Base-by-base conservation (phyloP, 306 rosid species). In the Citrullus mucosospermus region DNA sequence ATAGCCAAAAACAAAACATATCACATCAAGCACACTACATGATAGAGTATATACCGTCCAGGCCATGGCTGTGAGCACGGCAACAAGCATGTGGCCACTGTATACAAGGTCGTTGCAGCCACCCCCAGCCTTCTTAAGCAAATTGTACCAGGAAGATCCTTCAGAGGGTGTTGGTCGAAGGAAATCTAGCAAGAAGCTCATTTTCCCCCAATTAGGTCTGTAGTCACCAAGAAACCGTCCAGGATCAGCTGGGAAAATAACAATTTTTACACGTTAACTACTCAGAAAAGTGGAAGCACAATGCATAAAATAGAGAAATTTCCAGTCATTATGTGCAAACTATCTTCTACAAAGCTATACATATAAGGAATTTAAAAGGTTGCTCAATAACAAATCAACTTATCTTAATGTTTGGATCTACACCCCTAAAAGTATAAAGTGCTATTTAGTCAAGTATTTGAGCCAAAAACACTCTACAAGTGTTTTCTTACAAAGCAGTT, bases 61-160 rank as follows among this genome's bases (percentile, higher is more conserved):
- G 78, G 98, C 98, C 98, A 92, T 94, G 80, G 97, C 98, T 20
- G 98, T 95, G 50, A 95, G 91, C 15, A 88, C 98, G 22, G 97
- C 98, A 82, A 92, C 98, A 15, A 95, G 86, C 92, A 95, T 89
- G 91, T 95, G 98, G 63, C 98, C 98, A 60, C 98, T 95, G 85
- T 86, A 95, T 65, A 95, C 20, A 58, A 95, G 97, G 88, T 95
- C 98, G 79, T 94, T 94, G 89, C 98, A 94, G 78, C 98, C 98
- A 8, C 98, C 98, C 76, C 88, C 98, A 12, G 98, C 97, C 81
- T 84, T 92, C 87, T 76, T 95, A 66, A 95, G 90, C 81, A 89
- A 78, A 95, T 81, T 73, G 87, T 59, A 88, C 98, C 98, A 95
- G 12, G 93, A 51, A 78, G 97, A 65, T 84, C 95, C 97, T 77